These are phyloP conservation scores for Trametes gibbosa DNA, from an alignment of 768 basidiomycete genomes.

Conservation along the genomic window DNA sequence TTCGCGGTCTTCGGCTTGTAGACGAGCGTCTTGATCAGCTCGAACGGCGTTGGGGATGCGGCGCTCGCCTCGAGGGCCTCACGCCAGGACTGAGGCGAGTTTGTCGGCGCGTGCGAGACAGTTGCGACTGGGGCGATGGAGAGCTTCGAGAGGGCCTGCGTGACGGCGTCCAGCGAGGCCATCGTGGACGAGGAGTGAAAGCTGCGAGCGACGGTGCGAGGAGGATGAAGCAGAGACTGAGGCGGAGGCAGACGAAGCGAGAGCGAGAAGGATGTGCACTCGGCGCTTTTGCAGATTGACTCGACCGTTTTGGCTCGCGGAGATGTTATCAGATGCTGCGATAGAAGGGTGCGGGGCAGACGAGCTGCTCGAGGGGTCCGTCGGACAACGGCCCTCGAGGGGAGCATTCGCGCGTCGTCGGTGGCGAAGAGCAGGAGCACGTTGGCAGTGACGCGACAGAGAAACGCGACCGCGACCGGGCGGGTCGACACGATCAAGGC, in stretches of 20 bases:
- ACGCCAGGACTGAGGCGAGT: slow-evolving; percentile 75
- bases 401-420: slow-evolving; percentile 12
- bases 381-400: slow-evolving; percentile 13
- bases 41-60: slow-evolving; percentile 55
- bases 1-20: slow-evolving; percentile 99
- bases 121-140: slow-evolving; percentile 52
- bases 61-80: slow-evolving; percentile 57
- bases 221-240: neutral
- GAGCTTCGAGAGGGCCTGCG: slow-evolving; percentile 47
- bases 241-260: neutral
- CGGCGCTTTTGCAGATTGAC: slow-evolving; percentile 24
- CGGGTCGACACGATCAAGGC: slow-evolving; percentile 6
- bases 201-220: neutral
- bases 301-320: slow-evolving; percentile 21
- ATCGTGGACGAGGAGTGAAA: slow-evolving; percentile 28
- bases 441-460: slow-evolving; percentile 4
- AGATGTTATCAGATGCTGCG: slow-evolving; percentile 28
- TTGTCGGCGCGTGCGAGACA: slow-evolving; percentile 58
- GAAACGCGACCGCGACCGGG: slow-evolving; percentile 3
- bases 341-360: slow-evolving; percentile 12
- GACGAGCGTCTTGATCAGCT: slow-evolving; percentile 83
- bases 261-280: neutral
- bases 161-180: slow-evolving; percentile 34
- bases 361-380: slow-evolving; percentile 13
- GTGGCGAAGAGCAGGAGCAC: neutral